These are phyloP conservation scores for Ophiostoma montium DNA, from an alignment of 2,329 filamentous ascomycete genomes.

Conservation along the genomic window DNA sequence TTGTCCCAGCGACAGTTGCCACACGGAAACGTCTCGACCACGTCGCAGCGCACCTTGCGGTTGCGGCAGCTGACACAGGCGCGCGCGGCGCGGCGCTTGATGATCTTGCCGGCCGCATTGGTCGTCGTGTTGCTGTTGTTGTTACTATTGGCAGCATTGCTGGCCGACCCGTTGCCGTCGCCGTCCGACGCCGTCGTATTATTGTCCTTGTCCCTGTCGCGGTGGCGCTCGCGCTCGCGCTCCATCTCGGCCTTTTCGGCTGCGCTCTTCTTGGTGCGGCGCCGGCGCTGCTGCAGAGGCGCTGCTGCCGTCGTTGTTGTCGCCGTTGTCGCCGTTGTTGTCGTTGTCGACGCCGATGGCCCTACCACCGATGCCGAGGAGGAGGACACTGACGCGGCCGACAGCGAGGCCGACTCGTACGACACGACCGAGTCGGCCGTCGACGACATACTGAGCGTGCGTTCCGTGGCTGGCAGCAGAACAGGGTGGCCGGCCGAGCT, in stretches of 20 bases:
- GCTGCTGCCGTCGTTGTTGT: too few relatives aligned
- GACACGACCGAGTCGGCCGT: background rate
- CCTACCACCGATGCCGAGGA: background rate
- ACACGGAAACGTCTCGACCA: slow-evolving; percentile 76
- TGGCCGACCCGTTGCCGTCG: slow-evolving; percentile 17
- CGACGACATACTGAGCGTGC: background rate
- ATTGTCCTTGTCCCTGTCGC: slow-evolving; percentile 6
- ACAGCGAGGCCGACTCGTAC: slow-evolving; percentile 1
- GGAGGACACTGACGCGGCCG: background rate
- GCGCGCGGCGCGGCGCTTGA: slow-evolving; percentile 76
- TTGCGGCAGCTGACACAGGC: slow-evolving; percentile 81
- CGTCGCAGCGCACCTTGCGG: slow-evolving; percentile 86
- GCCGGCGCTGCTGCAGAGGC: slow-evolving; percentile 8
- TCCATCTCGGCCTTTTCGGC: slow-evolving; percentile 6
- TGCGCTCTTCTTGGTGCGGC: slow-evolving; percentile 10
- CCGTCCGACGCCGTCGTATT: slow-evolving; percentile 8
- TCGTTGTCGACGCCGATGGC: too few relatives aligned
- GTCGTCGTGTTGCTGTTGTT: slow-evolving; percentile 18
- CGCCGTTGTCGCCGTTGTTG: too few relatives aligned
- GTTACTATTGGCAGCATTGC: too few relatives aligned
- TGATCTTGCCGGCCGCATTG: slow-evolving; percentile 31
- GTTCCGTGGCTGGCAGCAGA: slow-evolving; percentile 6
- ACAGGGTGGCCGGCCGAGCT: slow-evolving; percentile 1
- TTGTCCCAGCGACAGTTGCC: slow-evolving; percentile 76
- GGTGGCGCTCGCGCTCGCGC: background rate